phyloP scores from a whole-genome alignment of 164 flowering plant species.

The Sedum album region DNA sequence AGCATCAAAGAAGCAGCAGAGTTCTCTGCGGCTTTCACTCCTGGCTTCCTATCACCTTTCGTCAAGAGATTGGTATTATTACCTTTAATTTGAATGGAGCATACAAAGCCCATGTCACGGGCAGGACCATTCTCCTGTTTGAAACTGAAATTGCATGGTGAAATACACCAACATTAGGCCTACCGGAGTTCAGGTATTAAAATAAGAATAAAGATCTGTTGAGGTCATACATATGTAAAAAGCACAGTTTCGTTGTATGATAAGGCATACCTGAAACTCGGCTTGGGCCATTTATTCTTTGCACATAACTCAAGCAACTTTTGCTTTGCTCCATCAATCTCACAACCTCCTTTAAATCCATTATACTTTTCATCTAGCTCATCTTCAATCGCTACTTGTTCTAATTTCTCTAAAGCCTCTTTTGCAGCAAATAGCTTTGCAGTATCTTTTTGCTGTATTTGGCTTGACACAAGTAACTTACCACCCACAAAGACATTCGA shows the following conservation, averaged over 20 bases:
- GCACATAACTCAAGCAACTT: constrained; percentile 44
- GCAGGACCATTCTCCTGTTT: constrained; percentile 41
- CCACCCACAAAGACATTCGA: constrained; percentile 49
- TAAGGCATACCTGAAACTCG: constrained; percentile 33
- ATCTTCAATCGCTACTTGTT: background rate
- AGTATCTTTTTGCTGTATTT: constrained; percentile 41
- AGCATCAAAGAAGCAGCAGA: constrained; percentile 52
- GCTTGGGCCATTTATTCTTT: constrained; percentile 48
- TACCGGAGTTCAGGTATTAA: background rate
- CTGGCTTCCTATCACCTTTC: constrained; percentile 30
- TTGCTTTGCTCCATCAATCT: constrained; percentile 47
- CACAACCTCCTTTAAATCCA: constrained; percentile 15
- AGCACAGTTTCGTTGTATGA: background rate
- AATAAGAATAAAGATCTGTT: too few species aligned
- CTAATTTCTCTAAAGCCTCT: constrained; percentile 34
- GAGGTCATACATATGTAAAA: too few species aligned
- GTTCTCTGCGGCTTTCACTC: constrained; percentile 50
- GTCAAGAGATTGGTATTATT: constrained; percentile 14
- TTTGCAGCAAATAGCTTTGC: constrained; percentile 54
- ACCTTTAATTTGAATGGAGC: constrained; percentile 38
- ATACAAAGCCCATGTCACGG: constrained; percentile 36
- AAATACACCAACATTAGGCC: background rate
- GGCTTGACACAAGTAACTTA: constrained; percentile 28
- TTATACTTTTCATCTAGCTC: background rate
- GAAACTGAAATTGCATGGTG: constrained; percentile 27